A percentile compares a stretch with the other conserved stretches of the same genome.
Conservation (phyloP, 805 yeast species). For the Lachancea nothofagi region DNA sequence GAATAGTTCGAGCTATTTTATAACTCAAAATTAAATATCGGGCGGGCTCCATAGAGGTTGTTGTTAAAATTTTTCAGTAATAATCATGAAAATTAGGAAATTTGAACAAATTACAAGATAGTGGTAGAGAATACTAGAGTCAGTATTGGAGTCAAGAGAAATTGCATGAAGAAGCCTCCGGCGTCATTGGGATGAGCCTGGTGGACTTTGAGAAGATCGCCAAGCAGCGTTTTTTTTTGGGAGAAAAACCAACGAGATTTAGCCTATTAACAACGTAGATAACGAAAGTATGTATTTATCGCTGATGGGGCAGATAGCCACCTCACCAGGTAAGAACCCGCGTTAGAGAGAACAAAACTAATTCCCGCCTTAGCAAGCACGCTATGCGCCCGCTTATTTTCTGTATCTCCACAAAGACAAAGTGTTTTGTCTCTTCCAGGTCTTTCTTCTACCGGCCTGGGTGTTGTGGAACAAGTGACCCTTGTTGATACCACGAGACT, state of each 20-base stretch:
- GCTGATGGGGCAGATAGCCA: conserved; percentile 1
- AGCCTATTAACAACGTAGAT: conserved; percentile 3
- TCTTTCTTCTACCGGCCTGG: conserved; percentile 97
- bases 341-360: conserved; percentile 7
- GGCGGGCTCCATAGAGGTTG: not conserved
- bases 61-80: no score
- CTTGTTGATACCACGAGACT: conserved; percentile 99
- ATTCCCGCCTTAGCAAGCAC: not conserved
- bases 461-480: conserved; percentile 99
- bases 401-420: conserved; percentile 99
- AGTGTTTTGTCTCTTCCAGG: conserved; percentile 99
- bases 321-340: no score
- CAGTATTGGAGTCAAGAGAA: no score
- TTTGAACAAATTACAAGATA: no score
- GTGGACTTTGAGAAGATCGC: no score
- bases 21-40: not conserved
- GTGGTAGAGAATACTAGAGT: no score
- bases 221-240: not conserved
- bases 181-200: no score
- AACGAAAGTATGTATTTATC: not conserved
- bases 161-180: no score
- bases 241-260: not conserved
- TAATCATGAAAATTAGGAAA: no score
- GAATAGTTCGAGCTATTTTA: no score
- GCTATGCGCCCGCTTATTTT: conserved; percentile 42